A percentile compares a stretch with the other conserved stretches of the same genome.
Evolutionary conservation across 306 rosid species (phyloP).

Genomic region (Prosopis cineraria): DNA sequence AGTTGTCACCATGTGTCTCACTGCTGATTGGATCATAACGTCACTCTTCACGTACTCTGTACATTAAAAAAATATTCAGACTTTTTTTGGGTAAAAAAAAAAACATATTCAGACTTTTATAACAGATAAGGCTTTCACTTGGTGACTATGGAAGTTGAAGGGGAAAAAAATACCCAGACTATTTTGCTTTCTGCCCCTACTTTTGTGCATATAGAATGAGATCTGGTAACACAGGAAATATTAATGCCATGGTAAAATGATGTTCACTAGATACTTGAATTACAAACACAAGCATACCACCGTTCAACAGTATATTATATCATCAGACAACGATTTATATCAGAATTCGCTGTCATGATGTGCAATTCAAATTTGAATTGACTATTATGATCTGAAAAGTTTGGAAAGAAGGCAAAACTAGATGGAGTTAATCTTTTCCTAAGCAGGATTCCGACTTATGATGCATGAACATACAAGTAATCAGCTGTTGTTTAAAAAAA

Average conservation of each 20-base stretch:
- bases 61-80: not conserved
- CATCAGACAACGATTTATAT: not conserved
- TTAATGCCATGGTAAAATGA: not conserved
- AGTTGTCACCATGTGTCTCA: not conserved
- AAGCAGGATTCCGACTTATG: not conserved
- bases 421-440: not conserved
- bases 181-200: not conserved
- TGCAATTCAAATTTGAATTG: not conserved
- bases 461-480: slow-evolving; percentile 3
- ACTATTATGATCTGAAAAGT: not conserved
- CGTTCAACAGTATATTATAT: not conserved
- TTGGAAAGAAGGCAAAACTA: not conserved
- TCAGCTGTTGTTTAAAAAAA: not conserved
- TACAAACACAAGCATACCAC: not conserved
- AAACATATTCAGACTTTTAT: not conserved
- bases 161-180: not conserved
- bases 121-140: not conserved
- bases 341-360: not conserved
- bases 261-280: not conserved
- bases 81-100: not conserved
- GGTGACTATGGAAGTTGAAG: not conserved
- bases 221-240: not conserved
- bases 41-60: not conserved
- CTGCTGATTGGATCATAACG: not conserved
- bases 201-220: not conserved